Conservation (phyloP, 139 green algal species). For the Coccomyxa sp. region DNA sequence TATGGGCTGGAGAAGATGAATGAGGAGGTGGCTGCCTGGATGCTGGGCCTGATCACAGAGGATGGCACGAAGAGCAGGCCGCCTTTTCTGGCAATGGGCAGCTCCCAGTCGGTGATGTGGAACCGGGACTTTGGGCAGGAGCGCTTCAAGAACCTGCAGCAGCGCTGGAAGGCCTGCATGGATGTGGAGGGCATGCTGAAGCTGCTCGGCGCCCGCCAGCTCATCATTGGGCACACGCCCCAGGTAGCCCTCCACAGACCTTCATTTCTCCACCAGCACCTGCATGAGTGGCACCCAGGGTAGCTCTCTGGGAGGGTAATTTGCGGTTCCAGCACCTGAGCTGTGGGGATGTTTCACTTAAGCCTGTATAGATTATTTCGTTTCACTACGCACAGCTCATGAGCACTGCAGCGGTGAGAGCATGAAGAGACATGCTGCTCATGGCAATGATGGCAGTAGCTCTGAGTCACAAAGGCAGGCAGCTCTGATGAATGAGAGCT, state of each 20-base stretch:
- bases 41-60: slow-evolving; percentile 48
- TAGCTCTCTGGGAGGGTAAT: too few species aligned
- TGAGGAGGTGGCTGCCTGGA: slow-evolving; percentile 81
- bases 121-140: slow-evolving; percentile 34
- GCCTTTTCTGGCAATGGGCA: slow-evolving; percentile 9
- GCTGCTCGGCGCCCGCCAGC: slow-evolving; percentile 51
- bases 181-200: slow-evolving; percentile 56
- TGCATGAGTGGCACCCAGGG: too few species aligned
- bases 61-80: slow-evolving; percentile 24
- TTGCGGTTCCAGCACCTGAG: too few species aligned
- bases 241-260: slow-evolving; percentile 40
- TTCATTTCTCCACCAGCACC: neutral
- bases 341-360: too few species aligned
- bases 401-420: too few species aligned
- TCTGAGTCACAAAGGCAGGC: too few species aligned
- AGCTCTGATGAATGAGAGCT: too few species aligned
- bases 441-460: too few species aligned
- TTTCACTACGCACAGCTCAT: too few species aligned
- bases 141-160: slow-evolving; percentile 45
- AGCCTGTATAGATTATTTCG: too few species aligned
- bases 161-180: slow-evolving; percentile 60
- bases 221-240: slow-evolving; percentile 90
- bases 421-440: too few species aligned
- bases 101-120: neutral
- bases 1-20: slow-evolving; percentile 84